Conservation (phyloP, 345 rosid genomes). For the Trapa incisa region DNA sequence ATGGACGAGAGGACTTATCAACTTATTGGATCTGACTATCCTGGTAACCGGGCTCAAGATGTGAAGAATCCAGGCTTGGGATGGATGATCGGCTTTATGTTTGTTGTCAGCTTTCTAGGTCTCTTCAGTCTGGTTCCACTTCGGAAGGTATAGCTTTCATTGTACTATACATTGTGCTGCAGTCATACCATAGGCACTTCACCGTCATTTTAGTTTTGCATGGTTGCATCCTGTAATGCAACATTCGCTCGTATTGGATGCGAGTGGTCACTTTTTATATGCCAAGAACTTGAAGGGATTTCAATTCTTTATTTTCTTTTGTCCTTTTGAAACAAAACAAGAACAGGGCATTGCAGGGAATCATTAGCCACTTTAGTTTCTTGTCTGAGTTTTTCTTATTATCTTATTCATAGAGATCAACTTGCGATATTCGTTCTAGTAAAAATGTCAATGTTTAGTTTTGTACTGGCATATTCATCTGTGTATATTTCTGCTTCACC, state of each 20-base stretch:
- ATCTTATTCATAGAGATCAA: not conserved
- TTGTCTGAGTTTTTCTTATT: not conserved
- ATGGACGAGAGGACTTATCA: slow-evolving; percentile 77
- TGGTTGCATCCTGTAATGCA: not conserved
- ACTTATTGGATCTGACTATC: slow-evolving; percentile 74
- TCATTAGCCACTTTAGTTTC: not conserved
- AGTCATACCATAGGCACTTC: not conserved
- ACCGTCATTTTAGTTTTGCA: not conserved
- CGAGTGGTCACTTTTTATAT: not conserved
- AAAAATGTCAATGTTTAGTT: not conserved
- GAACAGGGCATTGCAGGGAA: not conserved
- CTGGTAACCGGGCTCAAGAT: slow-evolving; percentile 65
- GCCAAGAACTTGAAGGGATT: not conserved
- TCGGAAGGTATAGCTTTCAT: slow-evolving; percentile 46
- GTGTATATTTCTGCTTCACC: not conserved
- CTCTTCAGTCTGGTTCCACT: slow-evolving; percentile 81
- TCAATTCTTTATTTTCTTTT: not conserved
- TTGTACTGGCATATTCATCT: not conserved
- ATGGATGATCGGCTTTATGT: slow-evolving; percentile 85
- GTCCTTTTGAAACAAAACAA: not conserved
- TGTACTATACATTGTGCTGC: not conserved
- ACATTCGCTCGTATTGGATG: not conserved
- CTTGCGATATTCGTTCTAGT: not conserved
- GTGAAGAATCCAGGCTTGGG: slow-evolving; percentile 63
- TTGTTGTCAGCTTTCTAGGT: slow-evolving; percentile 82